phyloP scores from a whole-genome alignment of 1,284 basidiomycete genomes.

The Mycena citricolor region DNA sequence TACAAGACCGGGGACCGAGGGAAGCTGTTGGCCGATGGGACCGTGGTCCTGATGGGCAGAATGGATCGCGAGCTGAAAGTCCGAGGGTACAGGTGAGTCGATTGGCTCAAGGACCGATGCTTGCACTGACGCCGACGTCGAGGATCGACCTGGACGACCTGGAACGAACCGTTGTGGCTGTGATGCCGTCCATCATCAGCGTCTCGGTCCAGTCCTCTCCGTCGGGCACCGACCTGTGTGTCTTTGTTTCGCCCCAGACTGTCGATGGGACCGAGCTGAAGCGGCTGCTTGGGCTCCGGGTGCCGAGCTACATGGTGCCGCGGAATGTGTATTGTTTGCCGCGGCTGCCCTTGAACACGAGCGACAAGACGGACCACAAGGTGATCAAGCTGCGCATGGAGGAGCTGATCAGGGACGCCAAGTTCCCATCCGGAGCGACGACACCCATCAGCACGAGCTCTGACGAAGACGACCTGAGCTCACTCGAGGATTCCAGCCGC shows the following conservation, averaged over 20 bases:
- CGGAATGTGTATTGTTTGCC: neutral
- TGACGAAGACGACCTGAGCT: too few relatives aligned
- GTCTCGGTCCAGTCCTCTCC: neutral
- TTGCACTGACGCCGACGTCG: too few relatives aligned
- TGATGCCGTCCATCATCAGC: neutral
- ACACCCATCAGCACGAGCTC: too few relatives aligned
- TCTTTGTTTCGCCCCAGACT: neutral
- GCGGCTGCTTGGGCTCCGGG: neutral
- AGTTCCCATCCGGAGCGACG: too few relatives aligned
- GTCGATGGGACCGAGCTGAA: neutral
- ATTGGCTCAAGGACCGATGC: too few relatives aligned
- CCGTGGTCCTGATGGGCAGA: neutral
- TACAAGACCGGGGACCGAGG: neutral
- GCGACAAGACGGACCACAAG: slow-evolving; percentile 1
- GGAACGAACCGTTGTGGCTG: neutral
- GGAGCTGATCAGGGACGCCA: neutral
- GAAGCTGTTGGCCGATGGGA: neutral
- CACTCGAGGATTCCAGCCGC: too few relatives aligned
- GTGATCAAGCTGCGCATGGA: neutral
- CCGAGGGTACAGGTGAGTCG: neutral
- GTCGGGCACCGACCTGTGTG: neutral
- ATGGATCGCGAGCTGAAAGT: neutral
- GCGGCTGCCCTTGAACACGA: neutral
- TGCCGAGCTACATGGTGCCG: neutral
- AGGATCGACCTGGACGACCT: slow-evolving; percentile 3